phyloP scores from a whole-genome alignment of 2,329 filamentous ascomycete species.

The Ascochyta clinopodiicola region DNA sequence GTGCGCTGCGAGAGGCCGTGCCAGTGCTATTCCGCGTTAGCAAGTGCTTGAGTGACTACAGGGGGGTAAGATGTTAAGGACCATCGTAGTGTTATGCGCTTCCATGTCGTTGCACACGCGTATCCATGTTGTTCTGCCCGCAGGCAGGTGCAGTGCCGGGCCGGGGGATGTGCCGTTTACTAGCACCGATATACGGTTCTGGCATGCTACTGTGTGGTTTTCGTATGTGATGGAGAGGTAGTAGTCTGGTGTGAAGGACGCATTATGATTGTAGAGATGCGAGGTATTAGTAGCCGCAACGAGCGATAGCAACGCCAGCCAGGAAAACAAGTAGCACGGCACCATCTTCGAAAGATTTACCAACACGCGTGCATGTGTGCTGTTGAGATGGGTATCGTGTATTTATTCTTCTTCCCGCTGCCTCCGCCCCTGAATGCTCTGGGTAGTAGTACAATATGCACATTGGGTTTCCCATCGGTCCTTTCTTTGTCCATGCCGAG shows the following conservation, averaged over 20 bases:
- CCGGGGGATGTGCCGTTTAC: slow-evolving; percentile 63
- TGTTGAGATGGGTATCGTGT: too few species aligned
- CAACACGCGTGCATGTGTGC: too few species aligned
- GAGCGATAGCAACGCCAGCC: neutral
- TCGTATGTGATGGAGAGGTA: slow-evolving; percentile 55
- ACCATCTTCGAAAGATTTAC: neutral
- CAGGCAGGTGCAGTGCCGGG: slow-evolving; percentile 55
- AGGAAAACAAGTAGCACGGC: neutral
- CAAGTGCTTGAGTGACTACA: neutral
- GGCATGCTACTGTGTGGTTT: slow-evolving; percentile 55
- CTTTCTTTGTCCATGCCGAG: too few species aligned
- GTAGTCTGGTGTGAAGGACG: slow-evolving; percentile 51
- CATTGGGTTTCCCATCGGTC: too few species aligned
- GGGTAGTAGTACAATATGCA: too few species aligned
- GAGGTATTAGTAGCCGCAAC: neutral
- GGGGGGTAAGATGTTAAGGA: slow-evolving; percentile 31
- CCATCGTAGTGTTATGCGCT: slow-evolving; percentile 64
- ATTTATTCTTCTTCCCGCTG: too few species aligned
- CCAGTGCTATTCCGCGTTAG: slow-evolving; percentile 62
- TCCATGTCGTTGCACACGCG: slow-evolving; percentile 65
- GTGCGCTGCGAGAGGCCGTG: slow-evolving; percentile 67
- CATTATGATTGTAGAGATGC: slow-evolving; percentile 17
- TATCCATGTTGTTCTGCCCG: slow-evolving; percentile 60
- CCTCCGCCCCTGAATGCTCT: too few species aligned
- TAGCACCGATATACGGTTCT: slow-evolving; percentile 55